Evolutionary conservation across 768 basidiomycete genomes (phyloP).

Genomic region (Boletus insuetus): DNA sequence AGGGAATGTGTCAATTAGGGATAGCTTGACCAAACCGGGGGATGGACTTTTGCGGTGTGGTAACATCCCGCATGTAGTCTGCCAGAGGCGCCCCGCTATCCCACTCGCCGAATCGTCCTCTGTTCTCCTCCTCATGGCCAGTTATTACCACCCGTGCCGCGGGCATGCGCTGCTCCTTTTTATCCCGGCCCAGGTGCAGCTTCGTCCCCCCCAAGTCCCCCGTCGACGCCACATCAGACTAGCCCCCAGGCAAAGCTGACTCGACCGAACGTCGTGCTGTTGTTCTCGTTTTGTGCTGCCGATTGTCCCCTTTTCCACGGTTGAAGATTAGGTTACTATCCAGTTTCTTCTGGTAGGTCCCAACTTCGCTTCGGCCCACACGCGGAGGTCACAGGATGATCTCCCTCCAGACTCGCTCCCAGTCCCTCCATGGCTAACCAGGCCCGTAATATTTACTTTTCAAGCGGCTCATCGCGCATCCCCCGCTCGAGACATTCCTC

Average conservation of each 20-base stretch:
- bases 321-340: conserved; percentile 19
- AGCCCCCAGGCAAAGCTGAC: neutral
- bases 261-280: conserved; percentile 2
- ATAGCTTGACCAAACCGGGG: conserved; percentile 29
- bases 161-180: conserved; percentile 28
- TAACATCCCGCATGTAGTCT: conserved; percentile 17
- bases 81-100: conserved; percentile 20
- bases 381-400: conserved; percentile 23
- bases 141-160: conserved; percentile 22
- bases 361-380: conserved; percentile 5
- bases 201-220: conserved; percentile 8
- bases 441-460: conserved; percentile 12
- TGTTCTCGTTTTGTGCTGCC: conserved; percentile 10
- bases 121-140: conserved; percentile 31
- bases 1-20: conserved; percentile 27
- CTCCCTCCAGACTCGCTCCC: conserved; percentile 8
- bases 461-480: conserved; percentile 10
- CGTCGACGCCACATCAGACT: conserved; percentile 1
- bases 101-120: conserved; percentile 14
- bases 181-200: conserved; percentile 20
- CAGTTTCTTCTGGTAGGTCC: conserved; percentile 21
- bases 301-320: conserved; percentile 30
- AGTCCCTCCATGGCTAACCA: conserved; percentile 22
- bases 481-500: conserved; percentile 12
- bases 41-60: conserved; percentile 23